A percentile compares a stretch with the other conserved stretches of the same genome.
phyloP scores from a whole-genome alignment of 768 basidiomycete genomes.

The Amanita rimosa region DNA sequence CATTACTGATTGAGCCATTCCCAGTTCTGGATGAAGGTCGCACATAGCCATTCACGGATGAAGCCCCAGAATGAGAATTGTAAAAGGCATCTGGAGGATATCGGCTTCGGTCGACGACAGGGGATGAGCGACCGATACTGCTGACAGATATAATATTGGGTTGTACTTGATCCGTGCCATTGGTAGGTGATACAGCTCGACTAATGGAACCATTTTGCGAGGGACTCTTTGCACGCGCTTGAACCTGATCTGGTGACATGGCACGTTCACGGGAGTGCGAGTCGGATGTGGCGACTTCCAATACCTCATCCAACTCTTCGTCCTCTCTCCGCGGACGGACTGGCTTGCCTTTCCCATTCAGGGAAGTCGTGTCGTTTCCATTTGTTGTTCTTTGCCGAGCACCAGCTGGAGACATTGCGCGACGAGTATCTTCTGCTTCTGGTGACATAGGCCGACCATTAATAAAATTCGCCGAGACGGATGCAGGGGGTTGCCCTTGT shows the following conservation, averaged over 20 bases:
- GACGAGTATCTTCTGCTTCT: conserved; percentile 48
- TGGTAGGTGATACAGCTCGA: conserved; percentile 51
- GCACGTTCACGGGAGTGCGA: conserved; percentile 32
- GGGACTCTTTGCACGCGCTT: conserved; percentile 50
- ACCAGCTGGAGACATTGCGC: conserved; percentile 55
- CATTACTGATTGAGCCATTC: conserved; percentile 47
- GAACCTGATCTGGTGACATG: conserved; percentile 42
- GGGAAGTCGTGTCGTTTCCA: conserved; percentile 26
- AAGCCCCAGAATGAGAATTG: conserved; percentile 22
- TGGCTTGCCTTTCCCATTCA: conserved; percentile 42
- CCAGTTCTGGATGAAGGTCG: conserved; percentile 29
- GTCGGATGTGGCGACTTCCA: conserved; percentile 40
- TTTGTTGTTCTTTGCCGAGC: conserved; percentile 35
- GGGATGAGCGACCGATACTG: conserved; percentile 20
- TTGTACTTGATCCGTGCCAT: conserved; percentile 17
- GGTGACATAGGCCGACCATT: conserved; percentile 61
- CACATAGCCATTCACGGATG: conserved; percentile 36
- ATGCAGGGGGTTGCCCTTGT: conserved; percentile 15
- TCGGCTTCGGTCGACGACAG: conserved; percentile 21
- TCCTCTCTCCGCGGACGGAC: conserved; percentile 38
- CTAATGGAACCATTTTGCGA: conserved; percentile 21
- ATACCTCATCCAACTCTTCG: conserved; percentile 46
- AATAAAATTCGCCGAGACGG: conserved; percentile 13
- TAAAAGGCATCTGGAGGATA: conserved; percentile 48
- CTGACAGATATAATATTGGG: conserved; percentile 41